Conservation (phyloP, 331 rosid genomes). For the Quercus phellos region DNA sequence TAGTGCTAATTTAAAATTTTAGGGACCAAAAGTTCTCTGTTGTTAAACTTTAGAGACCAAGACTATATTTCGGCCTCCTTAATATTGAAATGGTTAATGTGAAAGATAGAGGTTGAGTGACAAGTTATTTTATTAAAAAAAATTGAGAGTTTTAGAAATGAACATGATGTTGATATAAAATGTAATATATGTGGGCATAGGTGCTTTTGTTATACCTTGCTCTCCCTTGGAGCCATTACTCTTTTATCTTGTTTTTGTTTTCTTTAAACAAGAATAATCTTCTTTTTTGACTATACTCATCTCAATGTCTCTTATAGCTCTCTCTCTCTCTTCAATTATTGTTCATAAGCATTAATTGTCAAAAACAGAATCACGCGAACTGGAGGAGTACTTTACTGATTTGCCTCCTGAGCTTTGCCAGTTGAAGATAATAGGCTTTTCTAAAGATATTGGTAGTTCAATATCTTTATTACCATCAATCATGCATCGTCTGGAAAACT, state of each 20-base stretch:
- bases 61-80: too few relatives aligned
- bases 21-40: too few relatives aligned
- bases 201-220: background rate
- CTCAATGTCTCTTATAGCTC: background rate
- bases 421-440: slow-evolving; percentile 77
- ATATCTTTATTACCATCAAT: slow-evolving; percentile 85
- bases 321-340: slow-evolving; percentile 8
- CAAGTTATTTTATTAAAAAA: background rate
- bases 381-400: slow-evolving; percentile 53
- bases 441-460: slow-evolving; percentile 93
- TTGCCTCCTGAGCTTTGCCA: slow-evolving; percentile 90
- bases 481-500: slow-evolving; percentile 92
- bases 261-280: background rate
- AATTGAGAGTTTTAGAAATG: background rate
- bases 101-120: background rate
- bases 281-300: slow-evolving; percentile 22
- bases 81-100: background rate
- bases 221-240: background rate
- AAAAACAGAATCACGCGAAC: slow-evolving; percentile 51
- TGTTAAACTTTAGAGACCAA: too few relatives aligned
- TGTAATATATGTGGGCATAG: background rate
- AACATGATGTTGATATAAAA: background rate
- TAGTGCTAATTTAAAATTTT: too few relatives aligned
- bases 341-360: slow-evolving; percentile 24
- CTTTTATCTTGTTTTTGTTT: background rate